Percentiles rank a stretch among this genome's conserved stretches.
Conservation (phyloP, 1,139 yeast species). For the Wickerhamomyces sp. region DNA sequence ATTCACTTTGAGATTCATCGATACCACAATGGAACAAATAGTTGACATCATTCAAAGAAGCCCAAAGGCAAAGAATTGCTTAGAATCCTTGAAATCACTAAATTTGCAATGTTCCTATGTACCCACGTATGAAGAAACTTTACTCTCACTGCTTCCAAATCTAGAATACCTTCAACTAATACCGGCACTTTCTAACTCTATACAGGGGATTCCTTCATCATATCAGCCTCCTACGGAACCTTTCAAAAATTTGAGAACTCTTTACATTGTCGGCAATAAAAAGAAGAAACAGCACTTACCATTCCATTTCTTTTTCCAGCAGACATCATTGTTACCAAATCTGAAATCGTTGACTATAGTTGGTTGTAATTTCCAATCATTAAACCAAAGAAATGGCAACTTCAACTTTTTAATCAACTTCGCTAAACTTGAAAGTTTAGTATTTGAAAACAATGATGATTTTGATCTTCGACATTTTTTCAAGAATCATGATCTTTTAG, state of each 20-base stretch:
- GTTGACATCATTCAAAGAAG: conserved; percentile 7
- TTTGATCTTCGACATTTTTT: conserved; percentile 15
- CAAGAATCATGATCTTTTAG: conserved; percentile 14
- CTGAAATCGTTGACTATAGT: conserved; percentile 14
- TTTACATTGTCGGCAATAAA: conserved; percentile 16
- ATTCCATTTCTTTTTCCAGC: conserved; percentile 15
- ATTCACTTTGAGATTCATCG: conserved; percentile 14
- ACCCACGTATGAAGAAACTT: conserved; percentile 15
- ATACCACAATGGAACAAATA: conserved; percentile 12
- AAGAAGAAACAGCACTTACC: conserved; percentile 15
- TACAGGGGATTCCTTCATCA: conserved; percentile 7
- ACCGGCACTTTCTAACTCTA: conserved; percentile 4
- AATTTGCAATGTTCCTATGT: conserved; percentile 14
- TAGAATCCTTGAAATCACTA: conserved; percentile 6
- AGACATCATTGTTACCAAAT: conserved; percentile 12
- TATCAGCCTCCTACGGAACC: conserved; percentile 5
- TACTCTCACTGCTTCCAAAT: conserved; percentile 13
- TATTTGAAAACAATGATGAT: conserved; percentile 19
- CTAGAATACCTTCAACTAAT: conserved; percentile 14
- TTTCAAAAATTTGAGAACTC: conserved; percentile 9
- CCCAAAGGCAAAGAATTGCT: conserved; percentile 1
- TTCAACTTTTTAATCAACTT: conserved; percentile 20
- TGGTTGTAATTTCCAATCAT: conserved; percentile 16
- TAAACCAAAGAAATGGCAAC: conserved; percentile 15
- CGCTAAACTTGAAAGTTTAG: conserved; percentile 10